Base-by-base conservation (phyloP, 2,329 filamentous ascomycete genomes). In the Colletotrichum horii region DNA sequence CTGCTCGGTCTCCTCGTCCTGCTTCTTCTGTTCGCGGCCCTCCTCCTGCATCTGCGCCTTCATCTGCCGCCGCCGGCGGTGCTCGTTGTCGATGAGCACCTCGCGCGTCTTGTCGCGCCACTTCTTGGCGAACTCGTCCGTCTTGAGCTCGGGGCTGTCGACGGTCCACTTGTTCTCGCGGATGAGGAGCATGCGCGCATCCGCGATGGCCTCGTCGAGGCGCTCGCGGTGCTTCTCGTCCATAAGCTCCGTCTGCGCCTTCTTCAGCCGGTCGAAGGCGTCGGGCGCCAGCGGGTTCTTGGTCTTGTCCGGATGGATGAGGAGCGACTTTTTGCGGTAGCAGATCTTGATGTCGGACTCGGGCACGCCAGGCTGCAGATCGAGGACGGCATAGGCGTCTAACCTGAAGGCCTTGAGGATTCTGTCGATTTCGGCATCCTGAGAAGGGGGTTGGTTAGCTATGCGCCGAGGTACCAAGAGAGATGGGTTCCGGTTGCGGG, bases 291-390 rank as follows among this genome's bases (percentile, higher is more conserved):
- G 91, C 0, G 95, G 94, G 83, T 99, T 98, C 82, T 93, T 93
- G 72, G 97, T 98, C 85, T 99, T 99, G 88, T 99, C 97, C 8
- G 97, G 97, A 88, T 99, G 97, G 88, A 99, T 98, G 65, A 99
- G 93, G 73, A 99, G 93, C n/a, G 97, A 99, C 86, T 98, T 98
- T 81, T 95, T 96, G 88, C 97, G 96, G 87, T 98, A 99, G 79
- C 92, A 91, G 80, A 93, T 89, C 87, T 98, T 98, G 89, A 99
- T 98, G 87, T 98, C 97, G 75, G 95, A 96, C 80, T 98, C 96
- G 71, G 97, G 93, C 24, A 98, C 95, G 82, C 97, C 97, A 5
- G 97, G 97, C 84, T 98, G 96, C 61, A 99, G 94, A 84, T 97
- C 97, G 61, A 99, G 93, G 65, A 99, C 95, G 66, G 96, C 95